phyloP scores from a whole-genome alignment of 495 filamentous ascomycete genomes.

The Lophiotrema nucula region DNA sequence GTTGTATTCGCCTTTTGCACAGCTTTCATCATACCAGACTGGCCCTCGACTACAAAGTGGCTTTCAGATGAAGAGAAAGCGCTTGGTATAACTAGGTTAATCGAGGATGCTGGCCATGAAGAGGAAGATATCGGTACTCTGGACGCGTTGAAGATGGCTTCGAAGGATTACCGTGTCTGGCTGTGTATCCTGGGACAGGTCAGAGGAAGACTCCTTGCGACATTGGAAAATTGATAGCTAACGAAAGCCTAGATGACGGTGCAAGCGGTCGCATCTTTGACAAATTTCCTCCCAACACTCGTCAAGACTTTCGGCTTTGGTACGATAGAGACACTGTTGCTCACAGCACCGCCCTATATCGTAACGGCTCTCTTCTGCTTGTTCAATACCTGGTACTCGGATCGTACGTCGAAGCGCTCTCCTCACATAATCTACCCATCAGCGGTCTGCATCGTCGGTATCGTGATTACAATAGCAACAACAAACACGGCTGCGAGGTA shows the following conservation, averaged over 20 bases:
- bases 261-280: slow-evolving; percentile 31
- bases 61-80: not conserved
- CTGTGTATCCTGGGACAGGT: not conserved
- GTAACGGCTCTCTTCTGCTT: slow-evolving; percentile 66
- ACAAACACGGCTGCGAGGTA: slow-evolving; percentile 64
- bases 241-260: not conserved
- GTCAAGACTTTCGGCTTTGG: slow-evolving; percentile 67
- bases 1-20: not conserved
- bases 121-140: not conserved
- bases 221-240: too few relatives aligned
- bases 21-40: not conserved
- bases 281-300: slow-evolving; percentile 84
- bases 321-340: slow-evolving; percentile 63
- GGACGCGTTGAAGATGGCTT: not conserved
- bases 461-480: slow-evolving; percentile 70
- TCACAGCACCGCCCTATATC: slow-evolving; percentile 61
- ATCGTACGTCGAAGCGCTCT: slow-evolving; percentile 71
- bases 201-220: not conserved
- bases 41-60: not conserved
- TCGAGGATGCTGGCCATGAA: not conserved
- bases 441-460: slow-evolving; percentile 63
- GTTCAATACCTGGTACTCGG: slow-evolving; percentile 70
- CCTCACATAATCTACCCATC: slow-evolving; percentile 69
- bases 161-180: not conserved
- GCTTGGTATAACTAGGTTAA: not conserved